phyloP scores from a whole-genome alignment of 2,329 filamentous ascomycete genomes.

The Xylaria arbuscula region DNA sequence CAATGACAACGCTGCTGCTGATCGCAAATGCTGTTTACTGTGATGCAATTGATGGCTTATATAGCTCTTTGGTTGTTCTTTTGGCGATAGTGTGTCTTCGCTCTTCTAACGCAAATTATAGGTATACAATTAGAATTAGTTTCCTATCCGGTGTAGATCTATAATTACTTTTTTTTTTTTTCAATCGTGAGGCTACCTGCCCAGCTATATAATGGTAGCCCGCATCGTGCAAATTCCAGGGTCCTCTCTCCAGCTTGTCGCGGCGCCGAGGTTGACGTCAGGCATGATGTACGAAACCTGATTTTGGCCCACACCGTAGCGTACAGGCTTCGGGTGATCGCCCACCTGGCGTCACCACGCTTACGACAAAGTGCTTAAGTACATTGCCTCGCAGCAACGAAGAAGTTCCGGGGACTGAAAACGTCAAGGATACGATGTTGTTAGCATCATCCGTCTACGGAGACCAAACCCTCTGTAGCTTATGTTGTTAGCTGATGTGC shows the following conservation, averaged over 20 bases:
- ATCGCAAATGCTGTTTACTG: neutral
- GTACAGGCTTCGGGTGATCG: slow-evolving; percentile 31
- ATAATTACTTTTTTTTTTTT: neutral
- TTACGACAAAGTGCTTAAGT: slow-evolving; percentile 8
- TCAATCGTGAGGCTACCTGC: slow-evolving; percentile 2
- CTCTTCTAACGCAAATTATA: slow-evolving; percentile 9
- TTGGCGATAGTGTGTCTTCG: slow-evolving; percentile 4
- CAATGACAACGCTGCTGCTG: slow-evolving; percentile 8
- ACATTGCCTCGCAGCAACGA: neutral
- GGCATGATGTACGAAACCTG: slow-evolving; percentile 35
- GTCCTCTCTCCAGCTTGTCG: slow-evolving; percentile 15
- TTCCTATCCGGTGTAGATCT: slow-evolving; percentile 4
- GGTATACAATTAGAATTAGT: slow-evolving; percentile 15
- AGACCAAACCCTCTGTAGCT: neutral
- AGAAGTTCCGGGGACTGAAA: neutral
- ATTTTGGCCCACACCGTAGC: slow-evolving; percentile 32
- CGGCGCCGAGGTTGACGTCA: slow-evolving; percentile 37
- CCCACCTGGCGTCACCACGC: slow-evolving; percentile 32
- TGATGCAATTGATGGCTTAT: neutral
- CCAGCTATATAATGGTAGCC: slow-evolving; percentile 24
- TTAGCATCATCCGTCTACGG: neutral
- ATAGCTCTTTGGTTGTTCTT: neutral
- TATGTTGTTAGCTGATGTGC: neutral
- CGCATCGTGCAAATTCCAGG: slow-evolving; percentile 9
- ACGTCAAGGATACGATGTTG: slow-evolving; percentile 6